phyloP scores from a whole-genome alignment of 2,329 filamentous ascomycete species.

The Pyrenochaeta sp. region DNA sequence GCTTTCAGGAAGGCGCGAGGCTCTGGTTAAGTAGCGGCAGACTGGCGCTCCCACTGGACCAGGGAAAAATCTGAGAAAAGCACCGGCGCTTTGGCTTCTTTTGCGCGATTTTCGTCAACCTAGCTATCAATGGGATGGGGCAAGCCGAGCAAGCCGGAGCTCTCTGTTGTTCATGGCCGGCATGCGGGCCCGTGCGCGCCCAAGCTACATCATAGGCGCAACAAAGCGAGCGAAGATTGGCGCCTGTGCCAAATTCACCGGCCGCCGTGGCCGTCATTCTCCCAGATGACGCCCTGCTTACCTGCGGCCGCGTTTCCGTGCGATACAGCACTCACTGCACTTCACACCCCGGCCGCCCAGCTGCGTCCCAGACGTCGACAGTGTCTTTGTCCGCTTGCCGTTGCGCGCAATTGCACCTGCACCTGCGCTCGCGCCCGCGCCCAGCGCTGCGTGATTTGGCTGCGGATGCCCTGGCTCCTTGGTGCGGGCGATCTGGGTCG shows the following conservation, averaged over 20 bases:
- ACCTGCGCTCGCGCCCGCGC: neutral
- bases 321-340: neutral
- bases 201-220: conserved; percentile 22
- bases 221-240: conserved; percentile 17
- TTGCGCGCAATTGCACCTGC: neutral
- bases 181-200: conserved; percentile 17
- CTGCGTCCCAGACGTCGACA: no score
- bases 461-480: no score
- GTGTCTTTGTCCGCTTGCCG: no score
- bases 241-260: conserved; percentile 7
- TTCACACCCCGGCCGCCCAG: no score
- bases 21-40: conserved; percentile 31
- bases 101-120: conserved; percentile 25
- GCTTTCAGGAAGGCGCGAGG: conserved; percentile 25
- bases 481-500: conserved; percentile 1
- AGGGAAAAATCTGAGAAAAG: conserved; percentile 39
- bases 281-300: conserved; percentile 6
- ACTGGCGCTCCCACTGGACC: conserved; percentile 20
- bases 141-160: conserved; percentile 24
- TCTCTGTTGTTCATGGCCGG: conserved; percentile 15
- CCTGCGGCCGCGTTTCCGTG: neutral
- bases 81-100: conserved; percentile 25
- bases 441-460: neutral
- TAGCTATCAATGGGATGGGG: conserved; percentile 19
- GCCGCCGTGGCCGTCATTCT: neutral